These are phyloP conservation scores for Corymbia calophylla DNA, from an alignment of 441 rosid species.

Conservation along the genomic window DNA sequence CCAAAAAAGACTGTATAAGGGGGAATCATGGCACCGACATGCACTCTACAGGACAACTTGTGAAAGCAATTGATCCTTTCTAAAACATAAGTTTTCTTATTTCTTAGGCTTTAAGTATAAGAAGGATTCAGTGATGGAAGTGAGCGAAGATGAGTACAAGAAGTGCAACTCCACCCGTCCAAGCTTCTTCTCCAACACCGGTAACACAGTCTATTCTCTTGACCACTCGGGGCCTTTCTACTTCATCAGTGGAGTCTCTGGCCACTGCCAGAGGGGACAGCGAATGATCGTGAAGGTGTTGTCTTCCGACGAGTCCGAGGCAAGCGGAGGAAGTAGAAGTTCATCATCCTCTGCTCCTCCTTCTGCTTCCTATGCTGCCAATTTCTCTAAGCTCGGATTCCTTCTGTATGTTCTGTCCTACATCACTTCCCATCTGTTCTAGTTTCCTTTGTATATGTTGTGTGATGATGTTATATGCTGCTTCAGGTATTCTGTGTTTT, in stretches of 20 bases:
- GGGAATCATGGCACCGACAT: too few species aligned
- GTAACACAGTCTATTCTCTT: constrained; percentile 45
- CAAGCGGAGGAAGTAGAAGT: constrained; percentile 1
- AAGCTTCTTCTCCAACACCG: constrained; percentile 66
- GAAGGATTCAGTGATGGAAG: constrained; percentile 76
- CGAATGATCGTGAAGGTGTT: constrained; percentile 74
- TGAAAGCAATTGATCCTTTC: not conserved
- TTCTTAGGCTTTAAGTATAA: constrained; percentile 57
- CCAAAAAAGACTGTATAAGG: too few species aligned
- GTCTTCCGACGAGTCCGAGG: constrained; percentile 15
- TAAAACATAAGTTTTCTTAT: not conserved
- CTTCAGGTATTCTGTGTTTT: not conserved
- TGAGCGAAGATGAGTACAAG: constrained; percentile 60
- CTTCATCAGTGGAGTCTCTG: constrained; percentile 74
- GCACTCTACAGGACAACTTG: too few species aligned
- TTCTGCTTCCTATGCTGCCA: not conserved
- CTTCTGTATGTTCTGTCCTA: constrained; percentile 1
- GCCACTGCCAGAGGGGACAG: constrained; percentile 75
- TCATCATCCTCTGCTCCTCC: constrained; percentile 16
- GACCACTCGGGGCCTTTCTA: constrained; percentile 58
- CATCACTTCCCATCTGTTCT: constrained; percentile 12
- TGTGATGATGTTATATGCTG: not conserved
- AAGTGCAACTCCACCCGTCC: constrained; percentile 70
- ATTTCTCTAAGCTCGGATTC: not conserved
- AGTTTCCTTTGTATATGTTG: not conserved